A percentile compares a stretch with the other conserved stretches of the same genome.
These are phyloP conservation scores for Rhododendron griersonianum DNA, from an alignment of 148 eudicot genomes.

Conservation along the genomic window DNA sequence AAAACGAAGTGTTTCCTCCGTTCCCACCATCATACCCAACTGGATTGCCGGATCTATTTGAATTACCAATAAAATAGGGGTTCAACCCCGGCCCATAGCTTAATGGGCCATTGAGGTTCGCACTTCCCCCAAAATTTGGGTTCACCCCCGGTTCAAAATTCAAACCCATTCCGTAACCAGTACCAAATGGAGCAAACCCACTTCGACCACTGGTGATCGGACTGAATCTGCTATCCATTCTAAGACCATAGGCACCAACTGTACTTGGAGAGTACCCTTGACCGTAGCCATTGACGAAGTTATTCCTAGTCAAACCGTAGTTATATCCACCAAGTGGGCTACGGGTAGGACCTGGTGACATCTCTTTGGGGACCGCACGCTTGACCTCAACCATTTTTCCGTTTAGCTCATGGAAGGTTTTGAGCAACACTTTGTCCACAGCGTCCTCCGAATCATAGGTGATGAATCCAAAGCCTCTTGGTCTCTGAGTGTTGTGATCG, in stretches of 20 bases:
- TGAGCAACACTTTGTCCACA: conserved; percentile 28
- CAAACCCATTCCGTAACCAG: conserved; percentile 46
- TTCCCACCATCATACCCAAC: conserved; percentile 23
- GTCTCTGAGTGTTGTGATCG: conserved; percentile 36
- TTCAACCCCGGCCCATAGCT: conserved; percentile 30
- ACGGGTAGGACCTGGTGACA: conserved; percentile 31
- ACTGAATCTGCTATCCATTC: conserved; percentile 59
- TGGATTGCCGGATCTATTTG: conserved; percentile 29
- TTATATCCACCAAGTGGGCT: conserved; percentile 28
- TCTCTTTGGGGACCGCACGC: conserved; percentile 33
- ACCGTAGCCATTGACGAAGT: conserved; percentile 22
- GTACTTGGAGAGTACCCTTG: conserved; percentile 52
- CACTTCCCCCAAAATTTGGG: conserved; percentile 42
- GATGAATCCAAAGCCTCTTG: conserved; percentile 38
- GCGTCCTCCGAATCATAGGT: conserved; percentile 33
- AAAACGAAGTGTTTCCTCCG: conserved; percentile 26
- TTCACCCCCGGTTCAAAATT: conserved; percentile 47
- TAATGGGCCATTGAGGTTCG: conserved; percentile 19
- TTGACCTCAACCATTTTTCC: conserved; percentile 38
- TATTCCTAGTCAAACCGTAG: conserved; percentile 19
- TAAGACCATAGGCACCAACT: conserved; percentile 56
- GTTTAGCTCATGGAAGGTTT: conserved; percentile 33
- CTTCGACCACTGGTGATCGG: conserved; percentile 42
- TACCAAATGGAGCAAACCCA: conserved; percentile 46
- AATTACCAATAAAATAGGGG: conserved; percentile 27